Base-by-base conservation (phyloP, 2,329 filamentous ascomycete species). In the Neopestalotiopsis sp. region DNA sequence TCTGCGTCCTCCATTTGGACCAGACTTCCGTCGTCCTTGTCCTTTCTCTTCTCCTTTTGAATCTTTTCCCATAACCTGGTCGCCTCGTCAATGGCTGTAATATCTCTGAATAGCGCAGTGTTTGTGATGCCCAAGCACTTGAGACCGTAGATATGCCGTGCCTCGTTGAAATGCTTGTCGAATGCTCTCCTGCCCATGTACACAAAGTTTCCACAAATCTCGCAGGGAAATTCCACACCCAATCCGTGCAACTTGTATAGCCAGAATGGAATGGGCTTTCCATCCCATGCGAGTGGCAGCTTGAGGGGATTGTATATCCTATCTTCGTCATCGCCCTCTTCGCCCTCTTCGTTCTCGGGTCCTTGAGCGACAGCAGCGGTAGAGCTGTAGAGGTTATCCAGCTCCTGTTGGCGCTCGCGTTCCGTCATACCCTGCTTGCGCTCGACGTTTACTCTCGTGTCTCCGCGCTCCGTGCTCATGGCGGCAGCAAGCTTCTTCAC, bases 201-300 rank as follows among this genome's bases (percentile, higher is more conserved):
- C n/a, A 98, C 94, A 77, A 94, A 98, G 81, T 98, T 98, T 68
- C 96, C 96, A 78, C 96, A 99, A 68, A 99, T 94, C 79, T 99
- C 95, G 84, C 96, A 99, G 0, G 92, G 88, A 74, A 98, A 97
- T 75, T 99, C 96, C 13, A 97, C 94, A 9, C 96, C 96, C 32
- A 99, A 85, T 1, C 96, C 96, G 78, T 99, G 96, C 17, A 99
- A 87, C 74, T 98, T 96, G 86, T 98, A 99, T 17, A 99, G 88
- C 96, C 96, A 99, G 85, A 96, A 99, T 0, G 97, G 96, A 75
- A 99, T 99, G 0, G 97, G 96, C 79, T 99, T 99, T 74, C 97
- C 96, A 74, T 99, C 96, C 97, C 97, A 99, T 2, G 94, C 95
- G 7, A 99, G 87, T 0, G 96, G 96, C 1, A 99, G 87, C 79